A percentile compares a stretch with the other conserved stretches of the same genome.
Conservation (phyloP, 257 asterid species). For the Solanum appendiculatum region DNA sequence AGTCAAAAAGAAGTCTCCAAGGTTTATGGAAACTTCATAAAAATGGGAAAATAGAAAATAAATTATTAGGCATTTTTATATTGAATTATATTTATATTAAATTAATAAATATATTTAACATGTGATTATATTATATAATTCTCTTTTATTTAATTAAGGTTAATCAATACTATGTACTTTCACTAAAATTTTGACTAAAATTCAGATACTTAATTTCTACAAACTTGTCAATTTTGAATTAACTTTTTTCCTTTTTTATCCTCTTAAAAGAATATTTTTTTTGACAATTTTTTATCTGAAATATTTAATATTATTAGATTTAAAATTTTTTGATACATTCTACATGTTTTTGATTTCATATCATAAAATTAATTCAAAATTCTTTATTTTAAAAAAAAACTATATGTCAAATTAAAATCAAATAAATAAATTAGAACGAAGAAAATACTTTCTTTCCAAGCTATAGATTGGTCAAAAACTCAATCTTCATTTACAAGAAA, state of each 20-base stretch:
- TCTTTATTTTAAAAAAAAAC: no score
- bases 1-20: neutral
- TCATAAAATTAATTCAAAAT: no score
- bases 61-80: neutral
- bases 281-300: rapidly evolving
- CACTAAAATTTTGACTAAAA: neutral
- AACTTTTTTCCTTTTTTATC: neutral
- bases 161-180: neutral
- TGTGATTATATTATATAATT: neutral
- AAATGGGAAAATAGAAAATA: neutral
- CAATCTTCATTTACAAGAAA: neutral
- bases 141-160: neutral
- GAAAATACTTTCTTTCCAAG: neutral
- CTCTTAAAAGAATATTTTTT: neutral
- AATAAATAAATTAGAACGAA: no score
- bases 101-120: neutral
- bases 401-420: no score
- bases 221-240: neutral
- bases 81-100: neutral
- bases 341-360: no score
- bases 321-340: no score
- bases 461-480: neutral
- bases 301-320: no score
- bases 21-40: neutral
- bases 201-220: neutral